Evolutionary conservation across 2,329 filamentous ascomycete genomes (phyloP).

Genomic region (Orbilia ellipsospora): DNA sequence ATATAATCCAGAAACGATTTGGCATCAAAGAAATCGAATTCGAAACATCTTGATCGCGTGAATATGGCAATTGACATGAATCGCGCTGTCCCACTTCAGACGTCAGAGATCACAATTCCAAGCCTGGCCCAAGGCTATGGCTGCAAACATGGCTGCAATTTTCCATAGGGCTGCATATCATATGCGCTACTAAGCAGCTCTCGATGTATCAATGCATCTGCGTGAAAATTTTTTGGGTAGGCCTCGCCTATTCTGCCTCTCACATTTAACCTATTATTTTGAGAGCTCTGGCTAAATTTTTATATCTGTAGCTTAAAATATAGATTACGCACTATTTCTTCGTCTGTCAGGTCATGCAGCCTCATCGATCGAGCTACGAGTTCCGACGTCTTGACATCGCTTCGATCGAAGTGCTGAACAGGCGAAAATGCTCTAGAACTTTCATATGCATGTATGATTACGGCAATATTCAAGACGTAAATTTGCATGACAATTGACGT

Average conservation of each 20-base stretch:
- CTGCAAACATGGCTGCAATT: slow-evolving; percentile 18
- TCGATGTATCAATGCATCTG: slow-evolving; percentile 33
- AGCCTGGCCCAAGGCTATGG: slow-evolving; percentile 25
- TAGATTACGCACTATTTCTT: neutral
- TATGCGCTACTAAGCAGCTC: slow-evolving; percentile 12
- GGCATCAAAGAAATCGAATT: too few species aligned
- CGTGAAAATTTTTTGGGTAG: slow-evolving; percentile 13
- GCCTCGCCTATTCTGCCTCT: slow-evolving; percentile 34
- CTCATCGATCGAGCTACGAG: too few species aligned
- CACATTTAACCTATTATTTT: slow-evolving; percentile 8
- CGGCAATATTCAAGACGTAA: neutral
- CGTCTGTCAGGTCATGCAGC: too few species aligned
- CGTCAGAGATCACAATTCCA: too few species aligned
- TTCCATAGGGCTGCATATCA: slow-evolving; percentile 47
- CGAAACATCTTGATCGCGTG: too few species aligned
- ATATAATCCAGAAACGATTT: too few species aligned
- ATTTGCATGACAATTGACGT: neutral
- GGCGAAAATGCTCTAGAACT: neutral
- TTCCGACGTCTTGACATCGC: too few species aligned
- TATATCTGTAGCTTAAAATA: neutral
- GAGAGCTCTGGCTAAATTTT: slow-evolving; percentile 9
- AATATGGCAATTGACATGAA: too few species aligned
- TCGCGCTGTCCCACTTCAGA: too few species aligned
- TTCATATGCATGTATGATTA: too few species aligned
- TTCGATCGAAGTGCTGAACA: too few species aligned